Evolutionary conservation across 164 flowering plant species (phyloP), one percentile per base, ranked within the genome.

Genomic region (Paratinospora sagittata): DNA sequence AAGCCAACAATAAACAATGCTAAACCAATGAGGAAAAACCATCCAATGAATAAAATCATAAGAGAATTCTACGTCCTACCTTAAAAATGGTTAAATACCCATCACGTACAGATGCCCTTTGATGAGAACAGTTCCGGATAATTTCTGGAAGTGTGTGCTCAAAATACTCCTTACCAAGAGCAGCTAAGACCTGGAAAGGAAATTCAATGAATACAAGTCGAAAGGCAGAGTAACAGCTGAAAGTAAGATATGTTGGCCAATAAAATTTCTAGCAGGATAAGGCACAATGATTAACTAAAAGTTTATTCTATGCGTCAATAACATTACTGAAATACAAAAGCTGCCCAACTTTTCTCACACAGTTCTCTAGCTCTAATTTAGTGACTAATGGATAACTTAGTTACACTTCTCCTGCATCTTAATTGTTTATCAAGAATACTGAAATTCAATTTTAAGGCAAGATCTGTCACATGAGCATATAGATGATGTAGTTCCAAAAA

Each of bases 21-120:
- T 0, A 41, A 63, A 33, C n/a, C n/a, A 45, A 21, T 17, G 65
- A 10, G 27, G 6, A 39, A 17, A 36, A 66, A 36, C 21, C 21
- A 75, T 26, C n/a, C 6, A 19, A 57, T 52, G 8, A 12, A 19
- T 13, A 8, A 13, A 43, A 67, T 16, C 37, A 70, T 34, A 12
- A 70, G 43, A 66, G 24, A 41, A 37, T 55, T 69, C 23, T 27
- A 43, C n/a, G n/a, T 33, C 27, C 11, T 80, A 95, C 99, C 96
- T 88, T 95, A 84, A 95, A 92, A 68, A 95, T 86, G 57, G 97
- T 90, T 41, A 95, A 80, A 81, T 95, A 85, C 71, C 99, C 99
- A 83, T 95, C 99, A 69, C 99, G 96, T 6, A 95, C 96, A 77
- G 92, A 83, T 70, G 99, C 96, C 80, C 77, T 92, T 67, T 84